phyloP scores from a whole-genome alignment of 2,329 filamentous ascomycete genomes.

The Aspergillus sp. region DNA sequence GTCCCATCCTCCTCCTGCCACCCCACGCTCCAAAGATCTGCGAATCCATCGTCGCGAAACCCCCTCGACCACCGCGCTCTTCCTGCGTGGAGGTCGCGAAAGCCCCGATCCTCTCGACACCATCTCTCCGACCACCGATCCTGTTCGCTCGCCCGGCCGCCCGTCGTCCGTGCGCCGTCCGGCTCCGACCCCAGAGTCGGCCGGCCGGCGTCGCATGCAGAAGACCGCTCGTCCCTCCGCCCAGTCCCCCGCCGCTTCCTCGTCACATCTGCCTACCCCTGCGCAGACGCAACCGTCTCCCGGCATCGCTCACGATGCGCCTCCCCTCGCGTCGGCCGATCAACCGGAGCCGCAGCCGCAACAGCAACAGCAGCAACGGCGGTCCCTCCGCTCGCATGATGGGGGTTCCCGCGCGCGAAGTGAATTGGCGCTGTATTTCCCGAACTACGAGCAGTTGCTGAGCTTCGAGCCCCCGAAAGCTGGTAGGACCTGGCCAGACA shows the following conservation, averaged over 20 bases:
- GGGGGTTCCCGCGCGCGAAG: constrained; percentile 81
- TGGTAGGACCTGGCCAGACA: constrained; percentile 51
- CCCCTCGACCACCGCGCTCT: constrained; percentile 15
- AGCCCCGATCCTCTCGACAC: constrained; percentile 29
- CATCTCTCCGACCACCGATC: constrained; percentile 20
- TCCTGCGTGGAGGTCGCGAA: constrained; percentile 24
- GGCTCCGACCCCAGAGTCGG: not conserved
- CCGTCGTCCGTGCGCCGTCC: not conserved
- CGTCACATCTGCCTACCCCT: not conserved
- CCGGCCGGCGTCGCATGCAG: not conserved
- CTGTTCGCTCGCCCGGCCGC: not conserved
- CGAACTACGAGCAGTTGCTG: constrained; percentile 91
- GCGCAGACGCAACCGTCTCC: constrained; percentile 11
- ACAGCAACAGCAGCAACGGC: constrained; percentile 40
- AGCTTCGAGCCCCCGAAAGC: constrained; percentile 77
- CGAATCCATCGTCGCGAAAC: constrained; percentile 19
- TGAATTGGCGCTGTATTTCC: constrained; percentile 86
- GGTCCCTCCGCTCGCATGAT: constrained; percentile 84
- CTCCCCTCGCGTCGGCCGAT: not conserved
- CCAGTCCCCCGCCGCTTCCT: constrained; percentile 8
- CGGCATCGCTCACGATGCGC: constrained; percentile 6
- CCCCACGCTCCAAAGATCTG: constrained; percentile 17
- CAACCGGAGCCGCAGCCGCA: constrained; percentile 3
- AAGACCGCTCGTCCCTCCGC: not conserved
- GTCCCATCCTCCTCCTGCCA: constrained; percentile 8